Base-by-base conservation (phyloP, 2,329 filamentous ascomycete species). In the Cercospora citrullina region DNA sequence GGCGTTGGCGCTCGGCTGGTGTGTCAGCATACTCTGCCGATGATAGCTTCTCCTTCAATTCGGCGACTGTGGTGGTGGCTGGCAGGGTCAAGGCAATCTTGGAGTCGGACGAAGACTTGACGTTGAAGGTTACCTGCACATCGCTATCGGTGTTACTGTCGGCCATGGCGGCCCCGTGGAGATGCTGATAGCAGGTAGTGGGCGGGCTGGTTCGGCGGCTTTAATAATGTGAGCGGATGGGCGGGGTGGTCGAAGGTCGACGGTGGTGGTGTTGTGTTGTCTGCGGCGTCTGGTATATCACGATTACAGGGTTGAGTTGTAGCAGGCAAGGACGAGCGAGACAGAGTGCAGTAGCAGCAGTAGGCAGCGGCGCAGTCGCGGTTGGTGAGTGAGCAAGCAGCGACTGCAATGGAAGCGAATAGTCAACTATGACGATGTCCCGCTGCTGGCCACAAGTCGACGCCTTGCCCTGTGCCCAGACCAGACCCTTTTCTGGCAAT, bases 31-130 rank as follows among this genome's bases (percentile, higher is more conserved):
- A 92, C 75, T 96, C 93, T 67, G 89, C 82, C 33, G 87, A 87
- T 5, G 94, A 88, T 45, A 99, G 89, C 84, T 94, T 97, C 70
- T 87, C 87, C 86, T 99, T 99, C 75, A 99, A 87, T 69, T 97
- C 93, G 66, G 87, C 85, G 53, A 98, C 90, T 7, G 90, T 91
- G 60, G 90, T 92, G 39, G 88, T 87, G 72, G 91, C 86, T 67
- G 91, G 81, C 77, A 98, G 89, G 66, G 93, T 96, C 78, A 99
- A 84, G 63, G 87, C 89, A 78, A 93, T 94, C 80, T 91, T 93
- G 79, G 87, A 89, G 78, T 97, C 94, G 75, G 90, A 91, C n/a
- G 93, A 94, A n/a, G 92, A 92, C 85, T 98, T 99, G 81, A 99
- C 90, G 83, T 93, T 95, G 87, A 99, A 98, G 80, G 92, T 96